Conservation (phyloP, 2,329 filamentous ascomycete genomes). For the Trichoderma asperellum region DNA sequence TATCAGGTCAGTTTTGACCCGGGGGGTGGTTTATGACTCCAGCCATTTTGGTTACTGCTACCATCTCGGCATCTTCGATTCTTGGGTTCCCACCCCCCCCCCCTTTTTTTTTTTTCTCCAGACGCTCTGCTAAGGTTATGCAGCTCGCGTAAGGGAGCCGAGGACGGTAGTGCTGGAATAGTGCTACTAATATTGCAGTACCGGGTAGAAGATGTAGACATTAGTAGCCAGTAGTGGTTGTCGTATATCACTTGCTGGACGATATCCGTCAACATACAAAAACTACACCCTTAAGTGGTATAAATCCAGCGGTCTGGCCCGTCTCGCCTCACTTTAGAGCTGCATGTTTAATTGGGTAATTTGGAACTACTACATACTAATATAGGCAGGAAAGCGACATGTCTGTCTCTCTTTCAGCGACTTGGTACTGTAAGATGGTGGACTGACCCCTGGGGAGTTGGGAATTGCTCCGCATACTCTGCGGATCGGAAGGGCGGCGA, state of each 20-base stretch:
- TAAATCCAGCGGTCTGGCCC: conserved; percentile 14
- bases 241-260: not conserved
- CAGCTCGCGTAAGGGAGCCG: too few species aligned
- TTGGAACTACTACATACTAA: not conserved
- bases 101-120: too few species aligned
- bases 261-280: not conserved
- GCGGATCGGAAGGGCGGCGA: not conserved
- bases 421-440: not conserved
- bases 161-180: too few species aligned
- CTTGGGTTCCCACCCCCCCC: not conserved
- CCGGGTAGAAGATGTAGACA: too few species aligned
- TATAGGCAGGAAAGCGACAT: too few species aligned
- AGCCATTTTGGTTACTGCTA: not conserved
- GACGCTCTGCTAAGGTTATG: too few species aligned
- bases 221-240: not conserved
- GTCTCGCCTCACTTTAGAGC: not conserved
- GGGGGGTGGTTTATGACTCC: too few species aligned
- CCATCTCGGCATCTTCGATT: not conserved
- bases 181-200: too few species aligned
- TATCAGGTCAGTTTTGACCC: not conserved
- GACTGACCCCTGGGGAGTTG: not conserved
- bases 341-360: not conserved
- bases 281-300: not conserved
- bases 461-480: not conserved
- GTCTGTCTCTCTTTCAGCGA: not conserved